Conservation (phyloP, 1,139 yeast species). For the Geotrichum australiense region DNA sequence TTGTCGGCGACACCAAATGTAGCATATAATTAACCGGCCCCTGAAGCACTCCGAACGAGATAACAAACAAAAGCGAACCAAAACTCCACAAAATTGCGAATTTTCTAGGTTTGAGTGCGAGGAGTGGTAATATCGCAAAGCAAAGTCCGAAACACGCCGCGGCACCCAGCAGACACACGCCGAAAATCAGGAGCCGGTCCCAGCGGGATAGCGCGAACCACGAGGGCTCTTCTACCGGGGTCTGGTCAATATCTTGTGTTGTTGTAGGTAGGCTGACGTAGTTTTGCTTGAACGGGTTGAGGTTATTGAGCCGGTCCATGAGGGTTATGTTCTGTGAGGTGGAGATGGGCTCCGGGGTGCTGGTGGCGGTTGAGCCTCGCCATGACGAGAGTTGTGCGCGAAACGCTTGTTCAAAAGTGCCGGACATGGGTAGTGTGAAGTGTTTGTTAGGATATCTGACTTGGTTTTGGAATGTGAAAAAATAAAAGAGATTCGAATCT, state of each 20-base stretch:
- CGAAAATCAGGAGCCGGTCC: slow-evolving; percentile 74
- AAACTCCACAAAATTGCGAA: slow-evolving; percentile 82
- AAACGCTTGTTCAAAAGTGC: slow-evolving; percentile 31
- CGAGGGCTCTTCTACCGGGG: slow-evolving; percentile 43
- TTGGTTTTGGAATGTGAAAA: too few species aligned
- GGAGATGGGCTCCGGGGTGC: slow-evolving; percentile 26
- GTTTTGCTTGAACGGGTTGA: slow-evolving; percentile 38
- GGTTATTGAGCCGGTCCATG: slow-evolving; percentile 37
- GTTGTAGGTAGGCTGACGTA: slow-evolving; percentile 49
- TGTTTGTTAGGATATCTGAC: too few species aligned
- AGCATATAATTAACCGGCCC: slow-evolving; percentile 76
- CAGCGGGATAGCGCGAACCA: slow-evolving; percentile 63
- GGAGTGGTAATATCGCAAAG: slow-evolving; percentile 77
- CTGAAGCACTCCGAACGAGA: slow-evolving; percentile 85
- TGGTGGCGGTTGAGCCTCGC: slow-evolving; percentile 26
- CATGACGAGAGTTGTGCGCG: slow-evolving; percentile 35
- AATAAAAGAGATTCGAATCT: too few species aligned
- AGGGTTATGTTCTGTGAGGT: slow-evolving; percentile 25
- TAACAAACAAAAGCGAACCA: slow-evolving; percentile 78
- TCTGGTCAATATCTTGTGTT: slow-evolving; percentile 5
- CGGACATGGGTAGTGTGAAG: slow-evolving; percentile 17
- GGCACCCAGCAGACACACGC: slow-evolving; percentile 69
- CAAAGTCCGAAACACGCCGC: slow-evolving; percentile 74
- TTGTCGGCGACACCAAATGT: slow-evolving; percentile 67
- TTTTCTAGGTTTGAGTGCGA: slow-evolving; percentile 84